Evolutionary conservation across 495 filamentous ascomycete species (phyloP), one percentile per base, ranked within the genome.

Genomic region (Hypomontagnella monticulosa): DNA sequence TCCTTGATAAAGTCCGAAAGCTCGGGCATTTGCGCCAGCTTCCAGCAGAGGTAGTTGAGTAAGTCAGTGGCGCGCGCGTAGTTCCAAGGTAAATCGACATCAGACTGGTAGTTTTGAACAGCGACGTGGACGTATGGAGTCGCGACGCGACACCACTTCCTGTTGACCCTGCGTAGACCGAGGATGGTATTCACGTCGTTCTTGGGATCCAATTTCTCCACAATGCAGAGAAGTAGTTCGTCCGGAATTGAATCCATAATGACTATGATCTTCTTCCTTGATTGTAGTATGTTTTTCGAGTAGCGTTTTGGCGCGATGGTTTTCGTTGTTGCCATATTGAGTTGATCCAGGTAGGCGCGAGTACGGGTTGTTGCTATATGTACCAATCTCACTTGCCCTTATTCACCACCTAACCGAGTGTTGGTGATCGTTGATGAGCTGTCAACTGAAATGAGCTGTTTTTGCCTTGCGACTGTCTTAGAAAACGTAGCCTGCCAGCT

Each of bases 201-300:
- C 20, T 46, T 38, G 12, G 12, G 40, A 41, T 54, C 40, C 7
- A 61, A 14, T 12, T 54, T 23, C 16, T 53, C 40, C 7, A 34
- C 16, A 32, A 61, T 49, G n/a, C 0, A 12, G 8, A 54, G 10
- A 30, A 53, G 30, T 4, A 61, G 36, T 19, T 53, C 48, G 15
- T 53, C 40, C 23, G 58, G 30, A 7, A 53, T 5, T 4, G 48
- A 46, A 14, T 61, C 33, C 49, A 61, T 61, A 38, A 27, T 52
- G 36, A 34, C 3, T n/a, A 42, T 48, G 44, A 12, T 12, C 30
- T 12, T 48, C 20, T 12, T 23, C n/a, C 30, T 36, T 36, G 51
- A 55, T 32, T 27, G 23, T 27, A 27, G 3, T 27, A 6, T 27
- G 23, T 27, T 27, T 27, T 27, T 27, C 3, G 6, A 27, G 23